These are phyloP conservation scores for Metschnikowia bowlesiae DNA, from an alignment of 805 yeast genomes.

Conservation along the genomic window DNA sequence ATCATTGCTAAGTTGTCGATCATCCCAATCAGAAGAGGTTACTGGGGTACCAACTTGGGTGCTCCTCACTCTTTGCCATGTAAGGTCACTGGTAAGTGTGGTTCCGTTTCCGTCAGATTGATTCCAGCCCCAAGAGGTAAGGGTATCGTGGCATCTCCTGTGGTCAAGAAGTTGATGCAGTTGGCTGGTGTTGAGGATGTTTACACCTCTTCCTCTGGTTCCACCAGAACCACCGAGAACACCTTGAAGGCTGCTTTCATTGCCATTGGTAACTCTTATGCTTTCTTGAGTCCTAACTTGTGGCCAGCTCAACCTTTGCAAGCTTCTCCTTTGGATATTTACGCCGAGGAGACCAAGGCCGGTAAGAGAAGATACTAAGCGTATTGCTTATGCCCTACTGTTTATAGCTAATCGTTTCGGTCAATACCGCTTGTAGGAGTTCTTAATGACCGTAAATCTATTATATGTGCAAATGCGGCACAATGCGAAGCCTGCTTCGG, in stretches of 20 bases:
- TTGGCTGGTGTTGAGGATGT: constrained; percentile 99
- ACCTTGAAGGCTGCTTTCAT: constrained; percentile 99
- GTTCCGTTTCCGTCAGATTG: constrained; percentile 97
- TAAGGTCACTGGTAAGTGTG: constrained; percentile 99
- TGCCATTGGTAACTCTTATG: constrained; percentile 99
- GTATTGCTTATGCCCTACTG: constrained; percentile 4
- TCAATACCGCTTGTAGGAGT: neutral
- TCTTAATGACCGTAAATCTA: neutral
- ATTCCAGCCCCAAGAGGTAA: constrained; percentile 99
- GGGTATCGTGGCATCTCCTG: constrained; percentile 99
- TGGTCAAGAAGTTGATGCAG: constrained; percentile 97
- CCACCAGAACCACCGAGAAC: constrained; percentile 99
- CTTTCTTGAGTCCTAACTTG: constrained; percentile 99
- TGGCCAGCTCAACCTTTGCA: constrained; percentile 85
- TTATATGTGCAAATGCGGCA: neutral
- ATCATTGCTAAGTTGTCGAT: constrained; percentile 97
- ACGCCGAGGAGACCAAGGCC: constrained; percentile 69
- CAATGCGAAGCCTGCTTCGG: constrained; percentile 2
- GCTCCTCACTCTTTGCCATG: constrained; percentile 97
- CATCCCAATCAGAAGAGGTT: constrained; percentile 99
- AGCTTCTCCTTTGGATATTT: constrained; percentile 92
- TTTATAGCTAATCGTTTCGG: constrained; percentile 5
- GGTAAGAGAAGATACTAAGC: constrained; percentile 72
- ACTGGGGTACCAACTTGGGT: constrained; percentile 99
- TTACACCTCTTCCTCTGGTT: constrained; percentile 97